phyloP scores from a whole-genome alignment of 106 monocot genomes.

The Dactylorhiza incarnata region DNA sequence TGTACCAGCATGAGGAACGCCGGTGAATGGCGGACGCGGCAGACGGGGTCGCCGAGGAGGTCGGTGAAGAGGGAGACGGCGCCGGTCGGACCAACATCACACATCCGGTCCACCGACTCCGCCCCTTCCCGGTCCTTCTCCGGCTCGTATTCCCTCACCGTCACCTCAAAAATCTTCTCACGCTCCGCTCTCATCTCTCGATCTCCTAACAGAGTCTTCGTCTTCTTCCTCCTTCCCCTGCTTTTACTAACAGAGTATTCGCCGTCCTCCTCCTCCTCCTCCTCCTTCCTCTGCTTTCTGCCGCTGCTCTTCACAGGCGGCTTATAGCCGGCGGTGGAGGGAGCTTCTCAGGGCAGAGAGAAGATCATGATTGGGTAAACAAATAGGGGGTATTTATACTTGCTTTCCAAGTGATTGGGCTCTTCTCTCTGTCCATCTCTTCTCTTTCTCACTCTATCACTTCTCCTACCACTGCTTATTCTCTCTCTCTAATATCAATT shows the following conservation, averaged over 20 bases:
- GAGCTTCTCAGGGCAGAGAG: background rate
- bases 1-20: constrained; percentile 53
- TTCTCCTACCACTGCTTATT: no score
- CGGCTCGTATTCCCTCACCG: constrained; percentile 16
- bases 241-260: background rate
- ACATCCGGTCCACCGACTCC: constrained; percentile 25
- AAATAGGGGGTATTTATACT: background rate
- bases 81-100: constrained; percentile 30
- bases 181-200: background rate
- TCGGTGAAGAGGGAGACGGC: constrained; percentile 44
- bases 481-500: no score
- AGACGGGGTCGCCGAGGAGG: constrained; percentile 50
- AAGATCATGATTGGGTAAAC: background rate
- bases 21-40: constrained; percentile 52
- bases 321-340: background rate
- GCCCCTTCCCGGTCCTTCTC: constrained; percentile 11
- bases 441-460: background rate
- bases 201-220: background rate
- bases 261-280: background rate
- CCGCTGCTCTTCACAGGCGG: background rate
- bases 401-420: background rate
- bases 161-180: background rate
- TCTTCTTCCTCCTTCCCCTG: background rate
- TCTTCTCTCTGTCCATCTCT: background rate
- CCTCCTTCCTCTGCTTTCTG: background rate